A percentile compares a stretch with the other conserved stretches of the same genome.
These are phyloP conservation scores for Breviolum minutum DNA, from an alignment of 73 alveolate genomes.

Conservation along the genomic window DNA sequence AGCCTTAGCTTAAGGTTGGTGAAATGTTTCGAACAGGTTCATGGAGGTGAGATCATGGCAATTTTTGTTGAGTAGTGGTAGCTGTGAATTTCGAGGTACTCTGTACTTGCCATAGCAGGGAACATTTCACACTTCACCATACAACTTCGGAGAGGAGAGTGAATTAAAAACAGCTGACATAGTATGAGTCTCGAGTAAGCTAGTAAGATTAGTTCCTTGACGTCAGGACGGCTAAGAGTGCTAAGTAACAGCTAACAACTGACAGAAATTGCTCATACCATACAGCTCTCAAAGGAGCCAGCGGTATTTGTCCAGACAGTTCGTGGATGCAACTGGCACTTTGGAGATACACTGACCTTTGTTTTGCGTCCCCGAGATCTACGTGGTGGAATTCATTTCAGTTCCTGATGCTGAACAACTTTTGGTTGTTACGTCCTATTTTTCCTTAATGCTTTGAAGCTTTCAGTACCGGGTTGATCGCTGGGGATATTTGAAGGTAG, in stretches of 20 bases:
- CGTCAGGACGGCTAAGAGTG: no score
- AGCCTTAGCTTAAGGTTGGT: not conserved
- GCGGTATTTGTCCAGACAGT: not conserved
- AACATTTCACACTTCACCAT: not conserved
- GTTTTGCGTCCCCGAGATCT: not conserved
- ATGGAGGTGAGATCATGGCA: not conserved
- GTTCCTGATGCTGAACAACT: no score
- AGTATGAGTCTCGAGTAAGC: not conserved
- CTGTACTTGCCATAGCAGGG: not conserved
- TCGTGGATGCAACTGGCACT: constrained; percentile 48
- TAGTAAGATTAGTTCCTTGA: no score
- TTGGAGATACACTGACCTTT: constrained; percentile 31
- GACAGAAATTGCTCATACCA: not conserved
- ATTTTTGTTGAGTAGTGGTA: no score
- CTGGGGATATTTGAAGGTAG: not conserved
- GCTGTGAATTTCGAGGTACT: not conserved
- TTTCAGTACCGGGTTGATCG: not conserved
- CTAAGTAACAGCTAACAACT: not conserved
- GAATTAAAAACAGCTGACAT: not conserved
- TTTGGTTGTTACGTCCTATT: no score
- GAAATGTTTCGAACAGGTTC: not conserved
- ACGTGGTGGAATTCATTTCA: not conserved
- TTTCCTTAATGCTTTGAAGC: not conserved
- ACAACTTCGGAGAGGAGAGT: not conserved
- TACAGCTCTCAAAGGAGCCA: not conserved